A percentile compares a stretch with the other conserved stretches of the same genome.
phyloP scores from a whole-genome alignment of 306 rosid species.

The Cucumis hystrix region DNA sequence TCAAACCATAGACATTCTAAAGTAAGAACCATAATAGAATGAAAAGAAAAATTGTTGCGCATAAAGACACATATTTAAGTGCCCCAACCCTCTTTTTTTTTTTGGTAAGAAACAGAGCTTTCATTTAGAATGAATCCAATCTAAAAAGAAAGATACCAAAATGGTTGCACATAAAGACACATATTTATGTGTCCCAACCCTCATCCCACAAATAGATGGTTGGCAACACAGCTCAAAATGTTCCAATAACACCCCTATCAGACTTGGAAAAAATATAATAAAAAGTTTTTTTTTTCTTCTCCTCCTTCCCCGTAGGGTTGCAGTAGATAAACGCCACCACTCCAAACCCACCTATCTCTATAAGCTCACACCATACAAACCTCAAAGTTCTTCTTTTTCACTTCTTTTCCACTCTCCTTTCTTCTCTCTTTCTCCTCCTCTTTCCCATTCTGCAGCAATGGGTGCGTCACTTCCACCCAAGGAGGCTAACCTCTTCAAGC shows the following conservation, averaged over 20 bases:
- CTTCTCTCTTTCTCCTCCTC: background rate
- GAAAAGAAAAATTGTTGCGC: background rate
- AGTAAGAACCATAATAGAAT: background rate
- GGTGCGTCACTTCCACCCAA: constrained; percentile 86
- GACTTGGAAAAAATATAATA: no score
- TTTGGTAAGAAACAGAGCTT: no score
- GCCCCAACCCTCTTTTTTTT: no score
- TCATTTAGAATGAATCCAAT: no score
- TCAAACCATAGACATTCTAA: background rate
- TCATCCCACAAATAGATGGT: no score
- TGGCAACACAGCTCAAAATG: no score
- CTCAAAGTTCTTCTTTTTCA: background rate
- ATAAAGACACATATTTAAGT: no score
- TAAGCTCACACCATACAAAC: background rate
- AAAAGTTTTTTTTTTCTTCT: background rate
- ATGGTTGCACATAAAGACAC: no score
- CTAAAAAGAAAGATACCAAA: no score
- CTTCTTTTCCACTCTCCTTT: background rate
- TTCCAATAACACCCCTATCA: no score
- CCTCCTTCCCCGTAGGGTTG: constrained; percentile 47
- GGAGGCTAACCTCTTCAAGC: constrained; percentile 97
- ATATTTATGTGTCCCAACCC: no score
- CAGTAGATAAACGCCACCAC: constrained; percentile 54
- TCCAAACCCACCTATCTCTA: constrained; percentile 1
- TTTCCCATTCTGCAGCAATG: constrained; percentile 32